Base-by-base conservation (phyloP, 768 basidiomycete species). In the Collybiopsis confluens region DNA sequence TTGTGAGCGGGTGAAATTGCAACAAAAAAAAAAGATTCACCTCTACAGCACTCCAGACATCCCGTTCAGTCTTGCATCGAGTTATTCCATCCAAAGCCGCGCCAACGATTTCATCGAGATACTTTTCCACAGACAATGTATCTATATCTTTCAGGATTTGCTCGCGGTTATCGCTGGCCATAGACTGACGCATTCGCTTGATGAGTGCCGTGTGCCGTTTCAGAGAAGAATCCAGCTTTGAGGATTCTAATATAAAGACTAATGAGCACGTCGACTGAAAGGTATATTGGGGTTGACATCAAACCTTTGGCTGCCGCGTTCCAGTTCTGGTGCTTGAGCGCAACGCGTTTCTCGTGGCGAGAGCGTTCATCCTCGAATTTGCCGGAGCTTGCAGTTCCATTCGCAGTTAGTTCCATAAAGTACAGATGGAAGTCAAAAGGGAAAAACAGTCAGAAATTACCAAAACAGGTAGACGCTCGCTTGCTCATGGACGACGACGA, bases 171-270 rank as follows among this genome's bases (percentile, higher is more conserved):
- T 93, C 91, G 36, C 77, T 65, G 15, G 87, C 89, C 62, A 98
- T 77, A 16, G 92, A 90, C 64, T 88, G 91, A 43, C 88, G 84
- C 61, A 98, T 88, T 42, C 90, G 87, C 69, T 96, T 98, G 59
- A 97, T 94, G 58, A 98, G 80, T 5, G 93, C 91, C 1, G 94
- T 98, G 70, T 99, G 95, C 6, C 93, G 86, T 72, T 92, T 98
- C 54, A 99, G 71, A 41, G 97, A 98, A 2, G 97, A 93, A 69
- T 98, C 97, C 21, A 94, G 77, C 65, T 85, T 93, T 20, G 80
- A 74, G 9, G 81, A 73, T 65, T 87, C 92, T 92, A 61, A 35
- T 24, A 15, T n/a, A 18, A 33, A 38, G 16, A 7, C 7, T 41
- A 3, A n/a, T 8, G 2, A 28, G 23, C 13, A 15, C 16, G 10